Percentiles rank a stretch among this genome's conserved stretches.
phyloP scores from a whole-genome alignment of 1,139 yeast genomes.

The Lodderomyces pseudojiufengensis region DNA sequence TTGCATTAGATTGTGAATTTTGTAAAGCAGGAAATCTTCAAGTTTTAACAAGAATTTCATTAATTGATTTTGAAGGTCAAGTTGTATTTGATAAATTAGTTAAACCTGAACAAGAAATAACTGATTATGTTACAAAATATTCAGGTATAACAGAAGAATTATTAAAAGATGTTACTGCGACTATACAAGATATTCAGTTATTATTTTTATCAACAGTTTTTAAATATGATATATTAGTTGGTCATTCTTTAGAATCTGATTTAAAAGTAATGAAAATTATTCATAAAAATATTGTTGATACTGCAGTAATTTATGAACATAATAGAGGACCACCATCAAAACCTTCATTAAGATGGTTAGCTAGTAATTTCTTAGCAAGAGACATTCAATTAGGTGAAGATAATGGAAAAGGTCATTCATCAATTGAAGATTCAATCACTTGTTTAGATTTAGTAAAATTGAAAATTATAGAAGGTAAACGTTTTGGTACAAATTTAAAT shows the following conservation, averaged over 20 bases:
- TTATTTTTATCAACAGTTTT: conserved; percentile 41
- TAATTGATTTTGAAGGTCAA: conserved; percentile 60
- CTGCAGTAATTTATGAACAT: conserved; percentile 66
- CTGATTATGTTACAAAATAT: conserved; percentile 74
- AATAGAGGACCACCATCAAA: conserved; percentile 74
- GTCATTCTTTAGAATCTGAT: conserved; percentile 74
- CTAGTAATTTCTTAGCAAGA: conserved; percentile 50
- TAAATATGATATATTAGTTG: conserved; percentile 55
- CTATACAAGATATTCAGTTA: conserved; percentile 63
- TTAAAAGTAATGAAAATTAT: conserved; percentile 54
- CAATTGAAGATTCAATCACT: conserved; percentile 80
- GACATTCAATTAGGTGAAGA: conserved; percentile 59
- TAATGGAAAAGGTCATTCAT: conserved; percentile 68
- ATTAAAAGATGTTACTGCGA: conserved; percentile 59
- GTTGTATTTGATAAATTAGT: conserved; percentile 70
- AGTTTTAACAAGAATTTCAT: conserved; percentile 74
- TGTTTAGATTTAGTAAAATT: conserved; percentile 73
- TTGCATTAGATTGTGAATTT: conserved; percentile 93
- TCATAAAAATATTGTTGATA: conserved; percentile 67
- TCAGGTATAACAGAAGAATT: conserved; percentile 83
- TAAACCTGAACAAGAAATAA: conserved; percentile 68
- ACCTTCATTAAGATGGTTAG: conserved; percentile 71
- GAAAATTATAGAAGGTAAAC: conserved; percentile 62
- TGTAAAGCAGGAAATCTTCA: conserved; percentile 60
- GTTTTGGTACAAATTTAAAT: conserved; percentile 55